Conservation (phyloP, 1,139 yeast species). For the Candida neerlandica region DNA sequence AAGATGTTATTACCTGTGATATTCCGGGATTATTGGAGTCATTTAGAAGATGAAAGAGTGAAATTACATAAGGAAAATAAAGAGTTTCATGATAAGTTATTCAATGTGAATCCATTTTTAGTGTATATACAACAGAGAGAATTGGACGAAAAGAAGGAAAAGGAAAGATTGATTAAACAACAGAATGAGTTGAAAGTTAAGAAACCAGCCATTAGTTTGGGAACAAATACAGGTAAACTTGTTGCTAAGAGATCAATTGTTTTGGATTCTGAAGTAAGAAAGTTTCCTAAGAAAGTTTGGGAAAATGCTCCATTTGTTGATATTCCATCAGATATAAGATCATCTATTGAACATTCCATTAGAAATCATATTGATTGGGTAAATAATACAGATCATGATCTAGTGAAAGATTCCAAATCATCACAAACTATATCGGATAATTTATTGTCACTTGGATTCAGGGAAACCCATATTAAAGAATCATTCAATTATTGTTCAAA, state of each 20-base stretch:
- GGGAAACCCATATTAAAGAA: slow-evolving; percentile 69
- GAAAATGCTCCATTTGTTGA: slow-evolving; percentile 60
- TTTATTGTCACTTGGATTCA: slow-evolving; percentile 61
- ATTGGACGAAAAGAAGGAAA: slow-evolving; percentile 38
- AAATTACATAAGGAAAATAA: slow-evolving; percentile 47
- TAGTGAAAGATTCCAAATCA: slow-evolving; percentile 5
- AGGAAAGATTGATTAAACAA: slow-evolving; percentile 44
- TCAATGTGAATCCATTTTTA: slow-evolving; percentile 72
- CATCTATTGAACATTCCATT: slow-evolving; percentile 56
- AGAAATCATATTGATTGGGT: slow-evolving; percentile 59
- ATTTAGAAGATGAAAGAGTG: slow-evolving; percentile 62
- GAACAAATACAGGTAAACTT: slow-evolving; percentile 10
- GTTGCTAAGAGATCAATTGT: slow-evolving; percentile 4
- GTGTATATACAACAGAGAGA: slow-evolving; percentile 59
- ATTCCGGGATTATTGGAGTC: slow-evolving; percentile 78
- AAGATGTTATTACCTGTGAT: slow-evolving; percentile 86
- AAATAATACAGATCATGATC: slow-evolving; percentile 21
- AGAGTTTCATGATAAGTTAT: slow-evolving; percentile 50
- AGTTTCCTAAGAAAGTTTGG: slow-evolving; percentile 67
- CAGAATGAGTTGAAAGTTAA: slow-evolving; percentile 42
- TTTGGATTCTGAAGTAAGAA: slow-evolving; percentile 1
- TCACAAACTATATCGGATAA: slow-evolving; percentile 13
- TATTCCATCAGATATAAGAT: slow-evolving; percentile 50
- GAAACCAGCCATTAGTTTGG: slow-evolving; percentile 45
- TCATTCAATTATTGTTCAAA: slow-evolving; percentile 62